Evolutionary conservation across 306 rosid species (phyloP).

Genomic region (Astragalus glycyphyllos): DNA sequence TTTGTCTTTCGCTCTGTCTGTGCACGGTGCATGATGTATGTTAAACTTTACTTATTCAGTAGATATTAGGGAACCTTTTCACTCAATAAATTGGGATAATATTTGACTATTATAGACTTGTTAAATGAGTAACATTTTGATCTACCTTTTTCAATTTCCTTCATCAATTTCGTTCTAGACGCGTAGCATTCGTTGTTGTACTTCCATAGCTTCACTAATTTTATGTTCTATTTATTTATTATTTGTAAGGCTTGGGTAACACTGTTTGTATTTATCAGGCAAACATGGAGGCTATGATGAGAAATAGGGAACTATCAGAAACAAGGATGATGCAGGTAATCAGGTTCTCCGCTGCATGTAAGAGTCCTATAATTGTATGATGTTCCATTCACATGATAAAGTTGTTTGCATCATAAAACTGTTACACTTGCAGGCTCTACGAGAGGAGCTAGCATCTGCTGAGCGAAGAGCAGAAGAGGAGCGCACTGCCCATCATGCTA

Average conservation of each 20-base stretch:
- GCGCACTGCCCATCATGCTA: slow-evolving; percentile 88
- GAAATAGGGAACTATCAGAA: slow-evolving; percentile 90
- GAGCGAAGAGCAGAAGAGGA: slow-evolving; percentile 99
- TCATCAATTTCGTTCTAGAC: slow-evolving; percentile 24
- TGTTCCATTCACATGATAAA: slow-evolving; percentile 32
- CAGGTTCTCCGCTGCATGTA: slow-evolving; percentile 45
- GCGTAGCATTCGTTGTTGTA: slow-evolving; percentile 7
- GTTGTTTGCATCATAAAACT: slow-evolving; percentile 31
- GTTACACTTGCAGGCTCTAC: slow-evolving; percentile 64
- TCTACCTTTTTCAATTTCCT: slow-evolving; percentile 29
- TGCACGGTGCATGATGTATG: not conserved
- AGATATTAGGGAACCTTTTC: slow-evolving; percentile 38
- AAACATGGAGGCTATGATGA: slow-evolving; percentile 91
- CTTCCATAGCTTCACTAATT: slow-evolving; percentile 13
- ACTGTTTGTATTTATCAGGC: slow-evolving; percentile 59
- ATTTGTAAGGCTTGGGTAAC: slow-evolving; percentile 42
- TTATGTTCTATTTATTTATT: slow-evolving; percentile 33
- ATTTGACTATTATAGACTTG: slow-evolving; percentile 18
- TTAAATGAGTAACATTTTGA: slow-evolving; percentile 26
- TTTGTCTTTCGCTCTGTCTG: not conserved
- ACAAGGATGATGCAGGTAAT: slow-evolving; percentile 99
- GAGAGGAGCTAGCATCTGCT: slow-evolving; percentile 91
- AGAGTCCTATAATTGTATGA: slow-evolving; percentile 14
- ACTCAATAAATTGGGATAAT: not conserved
- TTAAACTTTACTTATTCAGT: slow-evolving; percentile 27